phyloP scores from a whole-genome alignment of 2,329 filamentous ascomycete species.

The Fusarium anguioides region DNA sequence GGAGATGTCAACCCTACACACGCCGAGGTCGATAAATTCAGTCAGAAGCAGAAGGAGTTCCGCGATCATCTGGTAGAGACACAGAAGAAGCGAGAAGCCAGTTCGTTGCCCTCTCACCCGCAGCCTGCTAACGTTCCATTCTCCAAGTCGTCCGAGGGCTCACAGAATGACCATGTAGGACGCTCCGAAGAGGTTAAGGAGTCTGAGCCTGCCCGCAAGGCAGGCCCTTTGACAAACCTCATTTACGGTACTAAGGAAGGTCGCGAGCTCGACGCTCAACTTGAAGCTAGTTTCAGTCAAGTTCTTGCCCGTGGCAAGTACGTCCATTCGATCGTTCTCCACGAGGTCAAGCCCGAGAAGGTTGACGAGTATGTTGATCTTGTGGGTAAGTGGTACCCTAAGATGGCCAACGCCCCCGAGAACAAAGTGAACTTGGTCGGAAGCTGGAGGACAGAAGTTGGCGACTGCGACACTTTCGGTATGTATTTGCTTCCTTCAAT shows the following conservation, averaged over 20 bases:
- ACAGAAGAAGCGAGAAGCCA: slow-evolving; percentile 86
- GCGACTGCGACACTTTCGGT: slow-evolving; percentile 97
- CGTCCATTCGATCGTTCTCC: slow-evolving; percentile 96
- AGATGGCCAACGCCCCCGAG: slow-evolving; percentile 83
- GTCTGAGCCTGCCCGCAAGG: slow-evolving; percentile 71
- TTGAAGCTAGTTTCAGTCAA: slow-evolving; percentile 95
- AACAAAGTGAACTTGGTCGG: slow-evolving; percentile 97
- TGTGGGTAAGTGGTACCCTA: slow-evolving; percentile 91
- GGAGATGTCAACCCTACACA: slow-evolving; percentile 79
- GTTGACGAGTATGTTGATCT: slow-evolving; percentile 94
- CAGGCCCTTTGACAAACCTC: slow-evolving; percentile 81
- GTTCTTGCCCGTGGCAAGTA: slow-evolving; percentile 97
- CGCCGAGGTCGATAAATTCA: slow-evolving; percentile 79
- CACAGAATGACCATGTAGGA: slow-evolving; percentile 52
- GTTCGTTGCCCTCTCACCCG: slow-evolving; percentile 66
- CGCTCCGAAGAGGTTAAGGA: slow-evolving; percentile 66
- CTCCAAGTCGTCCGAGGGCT: slow-evolving; percentile 54
- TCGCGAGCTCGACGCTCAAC: slow-evolving; percentile 91
- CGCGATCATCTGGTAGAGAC: slow-evolving; percentile 82
- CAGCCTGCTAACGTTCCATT: slow-evolving; percentile 58
- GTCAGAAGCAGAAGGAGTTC: slow-evolving; percentile 85
- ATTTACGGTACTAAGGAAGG: slow-evolving; percentile 98
- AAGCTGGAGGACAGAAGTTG: slow-evolving; percentile 98
- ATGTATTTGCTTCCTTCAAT: slow-evolving; percentile 50
- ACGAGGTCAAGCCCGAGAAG: slow-evolving; percentile 94